Percentiles rank a stretch among this genome's conserved stretches.
Evolutionary conservation across 768 basidiomycete genomes (phyloP).

Genomic region (Xerocomus potaroensis): DNA sequence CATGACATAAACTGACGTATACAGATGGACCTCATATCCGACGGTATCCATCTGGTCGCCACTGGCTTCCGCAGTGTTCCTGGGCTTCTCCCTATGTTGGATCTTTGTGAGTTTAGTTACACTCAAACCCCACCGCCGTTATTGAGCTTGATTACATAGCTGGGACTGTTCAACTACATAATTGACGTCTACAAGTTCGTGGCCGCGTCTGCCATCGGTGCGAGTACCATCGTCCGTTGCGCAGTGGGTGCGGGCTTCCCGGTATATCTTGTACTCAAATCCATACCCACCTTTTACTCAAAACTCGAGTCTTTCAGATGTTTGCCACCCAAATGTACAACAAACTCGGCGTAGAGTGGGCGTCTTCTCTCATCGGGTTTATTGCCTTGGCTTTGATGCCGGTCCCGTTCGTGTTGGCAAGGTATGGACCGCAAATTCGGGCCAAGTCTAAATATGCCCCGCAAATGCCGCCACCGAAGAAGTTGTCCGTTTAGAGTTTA

Average conservation of each 20-base stretch:
- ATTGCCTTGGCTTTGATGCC: conserved; percentile 50
- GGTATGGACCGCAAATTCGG: conserved; percentile 41
- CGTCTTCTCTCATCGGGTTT: conserved; percentile 53
- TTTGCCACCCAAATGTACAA: conserved; percentile 54
- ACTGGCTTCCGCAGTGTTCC: conserved; percentile 42
- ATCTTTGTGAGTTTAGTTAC: conserved; percentile 53
- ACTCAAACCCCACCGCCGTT: background rate
- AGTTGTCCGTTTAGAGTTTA: too few species aligned
- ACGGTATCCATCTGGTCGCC: conserved; percentile 51
- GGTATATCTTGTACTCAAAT: conserved; percentile 1
- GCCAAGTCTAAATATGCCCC: conserved; percentile 42
- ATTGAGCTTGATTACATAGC: conserved; percentile 1
- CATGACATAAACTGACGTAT: background rate
- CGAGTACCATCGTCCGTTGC: conserved; percentile 50
- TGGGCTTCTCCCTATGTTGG: conserved; percentile 52
- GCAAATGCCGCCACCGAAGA: conserved; percentile 12
- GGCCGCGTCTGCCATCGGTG: conserved; percentile 55
- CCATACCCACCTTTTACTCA: conserved; percentile 3
- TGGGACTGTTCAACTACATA: conserved; percentile 55
- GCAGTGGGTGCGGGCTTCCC: conserved; percentile 52
- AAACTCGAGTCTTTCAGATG: conserved; percentile 26
- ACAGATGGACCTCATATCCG: conserved; percentile 57
- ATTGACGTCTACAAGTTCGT: conserved; percentile 55
- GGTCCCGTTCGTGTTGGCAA: conserved; percentile 45
- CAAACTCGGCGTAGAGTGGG: conserved; percentile 49